Evolutionary conservation across 1,139 yeast genomes (phyloP), one percentile per base, ranked within the genome.

Genomic region (Wickerhamomyces sp.): DNA sequence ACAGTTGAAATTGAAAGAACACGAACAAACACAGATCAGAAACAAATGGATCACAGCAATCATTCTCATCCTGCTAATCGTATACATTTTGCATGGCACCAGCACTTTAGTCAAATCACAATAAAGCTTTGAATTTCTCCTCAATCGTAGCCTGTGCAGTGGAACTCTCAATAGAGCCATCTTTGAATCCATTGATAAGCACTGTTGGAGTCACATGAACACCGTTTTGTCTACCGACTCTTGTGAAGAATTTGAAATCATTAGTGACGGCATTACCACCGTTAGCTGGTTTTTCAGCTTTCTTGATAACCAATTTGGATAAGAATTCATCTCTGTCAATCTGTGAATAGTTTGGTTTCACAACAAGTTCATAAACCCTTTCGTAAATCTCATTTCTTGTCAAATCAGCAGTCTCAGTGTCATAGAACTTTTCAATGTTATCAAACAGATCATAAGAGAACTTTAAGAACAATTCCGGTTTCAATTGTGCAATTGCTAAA

Each of bases 191-290:
- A 53, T 86, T 74, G 33, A 87, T 62, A 22, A 74, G 61, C 13
- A 85, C 81, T 2, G 94, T 78, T n/a, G 96, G 96, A 2, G 93
- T 83, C 19, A 83, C 78, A 54, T 87, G 95, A 28, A 84, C 75
- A 24, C 93, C 87, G n/a, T 78, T 76, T 40, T 85, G 86, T 54
- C 96, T 73, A 35, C 78, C 78, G 52, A 75, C 75, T 52, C 77
- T 71, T 22, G 88, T 72, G 54, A 84, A 85, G 51, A 80, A 81
- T 60, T 85, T 87, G 43, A 83, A 54, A 51, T 85, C 94, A 21
- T 55, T 64, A 5, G 73, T 65, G 16, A 82, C 68, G 7, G 59
- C 66, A 50, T 79, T 81, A 4, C 93, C 91, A 4, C 57, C 53
- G 52, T 85, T 83, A 42, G 21, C 69, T 68, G 26, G 57, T 47